Base-by-base conservation (phyloP, 2,329 filamentous ascomycete genomes). In the Eutypella sp. region DNA sequence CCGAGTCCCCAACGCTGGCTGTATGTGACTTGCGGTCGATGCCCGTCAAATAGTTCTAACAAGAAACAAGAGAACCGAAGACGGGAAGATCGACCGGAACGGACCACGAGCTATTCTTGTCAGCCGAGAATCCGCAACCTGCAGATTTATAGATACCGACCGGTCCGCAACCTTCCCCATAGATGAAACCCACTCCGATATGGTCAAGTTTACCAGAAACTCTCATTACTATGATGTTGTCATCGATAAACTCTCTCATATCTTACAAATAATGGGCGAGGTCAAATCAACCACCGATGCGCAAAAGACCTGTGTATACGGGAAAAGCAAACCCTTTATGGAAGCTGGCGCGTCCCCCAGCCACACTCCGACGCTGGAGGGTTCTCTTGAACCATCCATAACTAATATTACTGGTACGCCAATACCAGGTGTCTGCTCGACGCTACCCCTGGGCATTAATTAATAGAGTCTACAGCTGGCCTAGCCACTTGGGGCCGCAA, bases 121-220 rank as follows among this genome's bases (percentile, higher is more conserved):
- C 11, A 51, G 37, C 19, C 46, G 16, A 24, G 46, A 51, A 9
- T 51, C 49, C 33, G 49, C 49, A 19, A 51, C 46, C 16, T 36
- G 29, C 9, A 44, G 47, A 25, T 22, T 41, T 2, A 27, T 33
- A 25, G 31, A 44, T 19, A 38, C 16, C 19, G 16, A 38, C 16
- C 23, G 11, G 19, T 16, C 40, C 2, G 34, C 34, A 8, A 50
- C 45, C 8, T 47, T 49, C 16, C 42, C 49, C 3, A 50, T 49
- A 15, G 42, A 44, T 15, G 47, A 40, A 25, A 45, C 39, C 13
- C 49, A 52, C 15, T 52, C 49, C 3, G 23, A 49, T 19, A 49
- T 52, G 49, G 49, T 52, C n/a, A 52, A 52, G 37, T 52, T 47
- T 29, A 33, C 33, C 15, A 42, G 42, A 24, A 40, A 44, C 2